phyloP scores from a whole-genome alignment of 192 early-diverging fungal genomes.

The Backusella parvicylindrica region DNA sequence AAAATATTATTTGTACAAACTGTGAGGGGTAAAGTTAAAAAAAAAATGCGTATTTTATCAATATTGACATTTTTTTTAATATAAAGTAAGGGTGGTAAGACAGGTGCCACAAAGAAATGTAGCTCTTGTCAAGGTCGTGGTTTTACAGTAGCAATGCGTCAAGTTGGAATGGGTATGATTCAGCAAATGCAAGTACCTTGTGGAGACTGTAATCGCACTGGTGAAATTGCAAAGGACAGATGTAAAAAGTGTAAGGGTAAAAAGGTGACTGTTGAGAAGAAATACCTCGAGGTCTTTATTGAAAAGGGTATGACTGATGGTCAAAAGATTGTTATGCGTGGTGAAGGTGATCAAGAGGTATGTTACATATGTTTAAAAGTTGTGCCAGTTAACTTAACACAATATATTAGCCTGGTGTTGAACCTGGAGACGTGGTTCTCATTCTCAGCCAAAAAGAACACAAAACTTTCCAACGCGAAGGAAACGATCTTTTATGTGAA shows the following conservation, averaged over 20 bases:
- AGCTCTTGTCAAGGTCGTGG: conserved; percentile 76
- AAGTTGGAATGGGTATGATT: conserved; percentile 88
- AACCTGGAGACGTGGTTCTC: conserved; percentile 91
- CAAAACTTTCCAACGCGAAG: conserved; percentile 72
- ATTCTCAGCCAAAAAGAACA: conserved; percentile 85
- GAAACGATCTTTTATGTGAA: conserved; percentile 76
- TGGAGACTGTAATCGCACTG: conserved; percentile 76
- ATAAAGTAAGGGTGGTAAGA: conserved; percentile 73
- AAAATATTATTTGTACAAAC: conserved; percentile 65
- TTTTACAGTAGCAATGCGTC: conserved; percentile 72
- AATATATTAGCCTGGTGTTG: conserved; percentile 63
- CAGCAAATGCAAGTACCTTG: conserved; percentile 88
- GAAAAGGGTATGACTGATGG: conserved; percentile 93
- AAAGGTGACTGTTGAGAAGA: conserved; percentile 82
- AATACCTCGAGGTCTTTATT: conserved; percentile 87
- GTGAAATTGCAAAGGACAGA: conserved; percentile 78
- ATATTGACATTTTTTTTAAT: background rate
- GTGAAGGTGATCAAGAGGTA: conserved; percentile 90
- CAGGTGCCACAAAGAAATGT: conserved; percentile 68
- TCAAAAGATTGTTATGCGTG: conserved; percentile 85
- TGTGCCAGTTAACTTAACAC: too few species aligned
- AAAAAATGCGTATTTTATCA: background rate
- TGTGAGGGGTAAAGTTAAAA: conserved; percentile 56
- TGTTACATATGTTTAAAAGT: background rate
- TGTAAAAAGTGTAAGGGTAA: conserved; percentile 94